Evolutionary conservation across 176 grass and related monocot species (phyloP).

Genomic region (Eremochloa ophiuroides): DNA sequence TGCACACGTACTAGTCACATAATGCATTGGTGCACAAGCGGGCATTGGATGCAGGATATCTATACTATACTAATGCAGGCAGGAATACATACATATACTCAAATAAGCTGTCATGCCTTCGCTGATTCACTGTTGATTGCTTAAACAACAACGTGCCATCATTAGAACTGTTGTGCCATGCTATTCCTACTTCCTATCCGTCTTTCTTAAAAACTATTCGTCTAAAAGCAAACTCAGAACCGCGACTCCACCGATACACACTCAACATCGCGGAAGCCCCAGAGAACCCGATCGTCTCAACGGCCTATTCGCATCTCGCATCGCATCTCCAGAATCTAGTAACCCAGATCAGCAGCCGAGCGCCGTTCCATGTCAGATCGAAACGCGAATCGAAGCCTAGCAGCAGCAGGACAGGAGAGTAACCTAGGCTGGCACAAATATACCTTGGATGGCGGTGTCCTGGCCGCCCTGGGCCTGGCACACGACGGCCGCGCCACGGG

Average conservation of each 20-base stretch:
- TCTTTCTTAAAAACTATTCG: too few relatives aligned
- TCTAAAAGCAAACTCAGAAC: background rate
- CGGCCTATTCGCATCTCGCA: background rate
- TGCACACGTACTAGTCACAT: background rate
- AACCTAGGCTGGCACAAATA: background rate
- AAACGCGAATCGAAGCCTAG: background rate
- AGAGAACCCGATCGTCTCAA: background rate
- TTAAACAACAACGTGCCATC: background rate
- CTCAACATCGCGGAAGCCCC: background rate
- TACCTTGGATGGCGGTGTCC: conserved; percentile 59
- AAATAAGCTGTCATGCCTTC: background rate
- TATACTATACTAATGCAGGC: background rate
- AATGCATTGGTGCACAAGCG: background rate
- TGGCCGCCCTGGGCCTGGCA: conserved; percentile 47
- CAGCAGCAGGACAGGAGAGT: background rate
- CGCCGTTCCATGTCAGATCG: conserved; percentile 20
- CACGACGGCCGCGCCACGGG: conserved; percentile 31
- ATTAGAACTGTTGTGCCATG: background rate
- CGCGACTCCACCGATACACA: background rate
- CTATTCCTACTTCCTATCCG: background rate
- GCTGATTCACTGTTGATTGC: background rate
- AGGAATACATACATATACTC: background rate
- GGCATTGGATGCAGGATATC: background rate
- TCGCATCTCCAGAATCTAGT: background rate
- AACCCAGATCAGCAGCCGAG: conserved; percentile 10